Evolutionary conservation across 768 basidiomycete genomes (phyloP).

Genomic region (Hericium erinaceus): DNA sequence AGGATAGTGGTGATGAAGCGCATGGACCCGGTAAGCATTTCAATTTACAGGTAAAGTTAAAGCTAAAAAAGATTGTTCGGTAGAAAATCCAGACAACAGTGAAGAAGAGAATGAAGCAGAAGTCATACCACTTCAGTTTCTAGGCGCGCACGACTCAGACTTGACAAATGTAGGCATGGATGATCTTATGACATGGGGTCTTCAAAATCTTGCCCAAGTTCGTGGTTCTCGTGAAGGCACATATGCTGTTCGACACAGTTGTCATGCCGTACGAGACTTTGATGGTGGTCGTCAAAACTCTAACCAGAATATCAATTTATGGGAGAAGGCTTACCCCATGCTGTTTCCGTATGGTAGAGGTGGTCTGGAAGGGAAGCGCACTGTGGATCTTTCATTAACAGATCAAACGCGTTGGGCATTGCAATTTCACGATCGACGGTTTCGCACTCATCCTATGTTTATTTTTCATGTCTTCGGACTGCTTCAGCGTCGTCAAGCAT

Average conservation of each 20-base stretch:
- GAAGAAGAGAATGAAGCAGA: no score
- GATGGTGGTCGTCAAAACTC: neutral
- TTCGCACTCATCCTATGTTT: no score
- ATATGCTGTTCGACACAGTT: slow-evolving; percentile 17
- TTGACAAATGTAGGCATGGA: slow-evolving; percentile 13
- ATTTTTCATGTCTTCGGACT: no score
- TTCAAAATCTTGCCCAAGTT: slow-evolving; percentile 18
- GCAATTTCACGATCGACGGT: no score
- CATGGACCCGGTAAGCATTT: no score
- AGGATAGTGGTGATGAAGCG: no score
- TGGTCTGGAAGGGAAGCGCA: slow-evolving; percentile 12
- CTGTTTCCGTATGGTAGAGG: slow-evolving; percentile 19
- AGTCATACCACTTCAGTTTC: slow-evolving; percentile 21
- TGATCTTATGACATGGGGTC: slow-evolving; percentile 19
- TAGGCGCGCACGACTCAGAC: slow-evolving; percentile 22
- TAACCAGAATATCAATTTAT: slow-evolving; percentile 2
- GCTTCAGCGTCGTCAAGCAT: no score
- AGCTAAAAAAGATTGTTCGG: no score
- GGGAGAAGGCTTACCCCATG: slow-evolving; percentile 9
- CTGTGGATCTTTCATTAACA: no score
- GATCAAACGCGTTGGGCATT: neutral
- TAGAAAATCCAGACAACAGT: no score
- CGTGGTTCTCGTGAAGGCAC: slow-evolving; percentile 14
- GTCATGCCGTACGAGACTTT: slow-evolving; percentile 10
- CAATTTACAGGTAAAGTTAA: no score